Evolutionary conservation across 352 stramenopile genomes (phyloP), one percentile per base, ranked within the genome.

Genomic region (Ophiocytium majus): DNA sequence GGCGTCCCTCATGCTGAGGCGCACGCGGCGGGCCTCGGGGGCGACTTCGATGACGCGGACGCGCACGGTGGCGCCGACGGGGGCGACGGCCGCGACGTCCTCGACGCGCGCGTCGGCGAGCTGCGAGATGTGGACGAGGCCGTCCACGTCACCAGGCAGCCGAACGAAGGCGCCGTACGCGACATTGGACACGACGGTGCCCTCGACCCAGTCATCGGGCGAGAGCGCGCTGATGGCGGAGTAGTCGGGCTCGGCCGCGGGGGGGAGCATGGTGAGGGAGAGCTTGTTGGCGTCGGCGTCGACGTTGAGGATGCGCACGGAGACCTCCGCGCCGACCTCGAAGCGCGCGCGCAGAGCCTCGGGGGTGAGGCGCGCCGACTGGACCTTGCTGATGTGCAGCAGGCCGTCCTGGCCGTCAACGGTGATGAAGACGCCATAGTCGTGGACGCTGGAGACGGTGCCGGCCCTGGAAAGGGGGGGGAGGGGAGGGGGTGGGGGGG

Each of bases 101-200:
- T 85, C 34, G 9, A 85, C 71, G 9, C 82, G n/a, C 1, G 0
- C 34, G 0, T 84, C 36, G 82, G 43, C 64, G n/a, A 89, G 43
- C 85, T 89, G 76, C 17, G 85, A 89, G 82, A 89, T 89, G 82
- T 89, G 85, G 31, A 83, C 76, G 75, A 89, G 79, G 82, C 85
- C 85, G 81, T 88, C 85, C 5, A 84, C 83, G 64, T 83, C 81
- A 10, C 84, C 85, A 32, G 82, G 81, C 0, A 88, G 74, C 23
- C 76, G 36, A 0, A 88, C 80, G 33, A 88, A 88, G 0, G 85
- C 85, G 33, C 85, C 85, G 76, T 86, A 88, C 36, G 63, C 35
- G 0, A 50, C 83, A 81, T 80, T 88, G 49, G 79, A 82, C n/a
- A 80, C 66, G 9, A 88, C 85, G 63, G 82, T 85, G 32, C 85